These are phyloP conservation scores for Hanseniaspora thailandica DNA, from an alignment of 805 yeast genomes.

Conservation along the genomic window DNA sequence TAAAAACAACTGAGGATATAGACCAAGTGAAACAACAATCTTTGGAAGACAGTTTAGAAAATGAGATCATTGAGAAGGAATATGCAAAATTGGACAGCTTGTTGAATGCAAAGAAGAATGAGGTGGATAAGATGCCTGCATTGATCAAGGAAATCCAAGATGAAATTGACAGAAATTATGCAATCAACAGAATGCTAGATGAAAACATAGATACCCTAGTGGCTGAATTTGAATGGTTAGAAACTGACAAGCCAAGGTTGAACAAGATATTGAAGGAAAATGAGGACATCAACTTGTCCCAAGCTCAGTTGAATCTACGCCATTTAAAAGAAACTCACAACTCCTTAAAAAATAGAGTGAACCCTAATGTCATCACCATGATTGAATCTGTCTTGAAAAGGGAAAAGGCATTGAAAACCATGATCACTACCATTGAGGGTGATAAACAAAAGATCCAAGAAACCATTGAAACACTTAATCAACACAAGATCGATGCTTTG, in stretches of 20 bases:
- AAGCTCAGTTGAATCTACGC: conserved; percentile 22
- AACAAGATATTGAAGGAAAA: conserved; percentile 38
- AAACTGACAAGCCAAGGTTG: conserved; percentile 47
- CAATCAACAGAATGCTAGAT: background rate
- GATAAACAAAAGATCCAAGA: conserved; percentile 84
- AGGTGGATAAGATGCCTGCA: conserved; percentile 33
- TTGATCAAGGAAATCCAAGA: conserved; percentile 30
- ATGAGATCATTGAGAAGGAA: conserved; percentile 67
- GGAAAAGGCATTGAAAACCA: conserved; percentile 59
- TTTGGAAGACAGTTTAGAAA: conserved; percentile 37
- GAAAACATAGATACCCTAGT: conserved; percentile 26
- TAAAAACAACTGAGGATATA: conserved; percentile 23
- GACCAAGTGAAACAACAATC: conserved; percentile 22
- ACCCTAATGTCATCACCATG: conserved; percentile 77
- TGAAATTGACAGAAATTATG: background rate
- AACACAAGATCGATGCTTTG: conserved; percentile 72
- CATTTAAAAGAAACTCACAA: conserved; percentile 49
- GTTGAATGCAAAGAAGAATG: conserved; percentile 34
- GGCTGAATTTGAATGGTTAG: conserved; percentile 60
- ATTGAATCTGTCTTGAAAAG: conserved; percentile 85
- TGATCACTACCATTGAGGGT: conserved; percentile 77
- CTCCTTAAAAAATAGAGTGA: conserved; percentile 69
- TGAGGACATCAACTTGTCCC: conserved; percentile 50
- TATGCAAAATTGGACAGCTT: conserved; percentile 44
- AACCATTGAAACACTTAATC: conserved; percentile 71